phyloP scores from a whole-genome alignment of 2,329 filamentous ascomycete species.

The Hysterium pulicare region DNA sequence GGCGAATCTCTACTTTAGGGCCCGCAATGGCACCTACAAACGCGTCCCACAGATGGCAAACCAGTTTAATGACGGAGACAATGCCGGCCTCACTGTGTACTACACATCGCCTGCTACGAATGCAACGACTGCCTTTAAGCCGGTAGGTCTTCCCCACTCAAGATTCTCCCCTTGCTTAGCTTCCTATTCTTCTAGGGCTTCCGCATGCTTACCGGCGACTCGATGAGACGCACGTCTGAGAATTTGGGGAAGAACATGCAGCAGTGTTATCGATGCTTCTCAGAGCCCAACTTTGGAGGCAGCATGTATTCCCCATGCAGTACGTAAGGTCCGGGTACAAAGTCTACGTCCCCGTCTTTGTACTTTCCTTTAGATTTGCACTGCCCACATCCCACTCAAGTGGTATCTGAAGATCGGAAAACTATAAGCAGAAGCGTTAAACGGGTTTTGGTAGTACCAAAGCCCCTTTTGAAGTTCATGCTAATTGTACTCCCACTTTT shows the following conservation, averaged over 20 bases:
- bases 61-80: background rate
- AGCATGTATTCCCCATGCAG: constrained; percentile 15
- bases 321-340: too few relatives aligned
- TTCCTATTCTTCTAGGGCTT: background rate
- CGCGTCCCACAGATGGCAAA: background rate
- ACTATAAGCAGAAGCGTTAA: too few relatives aligned
- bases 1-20: background rate
- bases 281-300: constrained; percentile 15
- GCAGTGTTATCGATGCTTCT: constrained; percentile 18
- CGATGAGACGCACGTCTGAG: constrained; percentile 12
- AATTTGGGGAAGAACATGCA: constrained; percentile 16
- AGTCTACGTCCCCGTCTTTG: too few relatives aligned
- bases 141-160: background rate
- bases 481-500: too few relatives aligned
- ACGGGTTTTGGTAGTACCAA: too few relatives aligned
- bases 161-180: background rate
- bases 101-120: background rate
- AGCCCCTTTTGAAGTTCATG: too few relatives aligned
- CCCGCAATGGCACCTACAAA: background rate
- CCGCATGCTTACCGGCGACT: constrained; percentile 16
- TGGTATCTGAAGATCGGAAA: too few relatives aligned
- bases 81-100: background rate
- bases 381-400: too few relatives aligned
- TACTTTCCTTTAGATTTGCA: too few relatives aligned
- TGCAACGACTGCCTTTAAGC: background rate